These are phyloP conservation scores for Houttuynia cordata DNA, from an alignment of 164 flowering plant genomes.

Conservation along the genomic window DNA sequence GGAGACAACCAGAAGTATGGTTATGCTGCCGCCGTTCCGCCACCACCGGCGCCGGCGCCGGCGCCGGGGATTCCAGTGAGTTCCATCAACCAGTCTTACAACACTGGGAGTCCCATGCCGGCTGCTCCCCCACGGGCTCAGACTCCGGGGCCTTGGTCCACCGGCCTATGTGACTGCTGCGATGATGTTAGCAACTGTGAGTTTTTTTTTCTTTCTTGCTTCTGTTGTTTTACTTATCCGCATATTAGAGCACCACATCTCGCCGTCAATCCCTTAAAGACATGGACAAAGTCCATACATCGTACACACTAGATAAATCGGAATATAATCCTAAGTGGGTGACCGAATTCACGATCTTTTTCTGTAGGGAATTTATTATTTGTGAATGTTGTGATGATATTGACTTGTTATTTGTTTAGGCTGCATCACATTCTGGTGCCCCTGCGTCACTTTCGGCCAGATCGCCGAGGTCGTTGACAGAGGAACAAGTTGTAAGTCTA, in stretches of 20 bases:
- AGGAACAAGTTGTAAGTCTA: slow-evolving; percentile 24
- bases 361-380: too few relatives aligned
- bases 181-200: slow-evolving; percentile 42
- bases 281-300: too few relatives aligned
- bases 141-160: slow-evolving; percentile 17
- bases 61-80: neutral
- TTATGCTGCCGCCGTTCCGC: neutral
- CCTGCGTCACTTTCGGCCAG: slow-evolving; percentile 47
- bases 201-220: too few relatives aligned
- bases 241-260: too few relatives aligned
- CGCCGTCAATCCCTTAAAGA: too few relatives aligned
- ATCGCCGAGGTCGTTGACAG: slow-evolving; percentile 30
- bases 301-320: too few relatives aligned
- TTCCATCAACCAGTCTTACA: neutral
- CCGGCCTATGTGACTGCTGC: slow-evolving; percentile 44
- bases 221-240: too few relatives aligned
- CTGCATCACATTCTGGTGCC: slow-evolving; percentile 35
- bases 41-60: neutral
- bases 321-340: too few relatives aligned
- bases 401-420: too few relatives aligned
- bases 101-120: neutral
- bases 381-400: too few relatives aligned
- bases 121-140: neutral
- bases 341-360: too few relatives aligned
- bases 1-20: neutral